phyloP scores from a whole-genome alignment of 345 rosid genomes.

The Lepidium africanum region DNA sequence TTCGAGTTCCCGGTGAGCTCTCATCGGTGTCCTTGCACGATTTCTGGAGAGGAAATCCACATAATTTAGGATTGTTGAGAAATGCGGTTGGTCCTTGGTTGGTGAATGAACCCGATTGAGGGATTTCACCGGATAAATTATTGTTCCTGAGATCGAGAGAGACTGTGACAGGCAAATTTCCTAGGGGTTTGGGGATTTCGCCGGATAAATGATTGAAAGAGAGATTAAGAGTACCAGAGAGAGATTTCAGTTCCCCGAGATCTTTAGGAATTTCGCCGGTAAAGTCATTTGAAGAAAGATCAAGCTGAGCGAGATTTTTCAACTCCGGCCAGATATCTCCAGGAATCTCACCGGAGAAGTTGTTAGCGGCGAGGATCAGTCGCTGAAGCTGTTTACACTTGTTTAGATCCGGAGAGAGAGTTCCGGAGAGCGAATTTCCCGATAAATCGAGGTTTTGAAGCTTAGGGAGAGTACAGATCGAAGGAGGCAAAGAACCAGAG shows the following conservation, averaged over 20 bases:
- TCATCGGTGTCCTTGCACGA: conserved; percentile 39
- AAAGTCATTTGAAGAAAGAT: conserved; percentile 67
- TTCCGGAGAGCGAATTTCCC: conserved; percentile 63
- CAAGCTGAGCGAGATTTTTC: conserved; percentile 65
- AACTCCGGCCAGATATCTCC: conserved; percentile 73
- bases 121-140: conserved; percentile 79
- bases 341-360: conserved; percentile 61
- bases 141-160: conserved; percentile 80
- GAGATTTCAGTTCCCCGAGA: conserved; percentile 64
- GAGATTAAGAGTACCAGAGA: conserved; percentile 70
- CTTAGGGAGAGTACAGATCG: conserved; percentile 65
- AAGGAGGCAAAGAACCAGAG: conserved; percentile 66
- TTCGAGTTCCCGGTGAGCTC: conserved; percentile 28
- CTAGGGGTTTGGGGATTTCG: conserved; percentile 64
- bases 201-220: conserved; percentile 77
- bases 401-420: conserved; percentile 46
- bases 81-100: conserved; percentile 98
- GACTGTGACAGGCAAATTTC: conserved; percentile 72
- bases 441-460: conserved; percentile 91
- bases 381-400: conserved; percentile 79
- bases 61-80: conserved; percentile 63
- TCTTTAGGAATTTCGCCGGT: conserved; percentile 61
- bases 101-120: conserved; percentile 82
- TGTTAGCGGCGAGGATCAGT: conserved; percentile 57
- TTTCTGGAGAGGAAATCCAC: conserved; percentile 94